Evolutionary conservation across 164 flowering plant genomes (phyloP).

Genomic region (Saururus chinensis): DNA sequence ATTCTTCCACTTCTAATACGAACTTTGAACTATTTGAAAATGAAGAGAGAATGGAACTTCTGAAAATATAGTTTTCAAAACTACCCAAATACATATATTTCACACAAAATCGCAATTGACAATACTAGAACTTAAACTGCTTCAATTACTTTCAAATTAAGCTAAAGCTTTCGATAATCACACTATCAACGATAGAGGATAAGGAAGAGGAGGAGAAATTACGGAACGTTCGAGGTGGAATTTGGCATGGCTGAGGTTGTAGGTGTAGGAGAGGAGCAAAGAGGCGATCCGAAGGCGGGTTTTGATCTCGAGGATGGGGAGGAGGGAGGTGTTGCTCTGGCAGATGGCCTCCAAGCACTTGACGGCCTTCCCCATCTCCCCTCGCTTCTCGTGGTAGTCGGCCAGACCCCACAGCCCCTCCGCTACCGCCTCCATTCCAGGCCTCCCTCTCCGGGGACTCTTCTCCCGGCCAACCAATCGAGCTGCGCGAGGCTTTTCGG

Average conservation of each 20-base stretch:
- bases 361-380: conserved; percentile 56
- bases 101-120: too few species aligned
- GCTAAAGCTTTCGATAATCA: too few species aligned
- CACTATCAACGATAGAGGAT: neutral
- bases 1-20: too few species aligned
- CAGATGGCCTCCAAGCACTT: conserved; percentile 91
- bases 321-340: conserved; percentile 61
- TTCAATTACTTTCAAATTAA: too few species aligned
- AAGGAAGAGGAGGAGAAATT: neutral
- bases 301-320: conserved; percentile 82
- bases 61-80: too few species aligned
- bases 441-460: neutral
- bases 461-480: neutral
- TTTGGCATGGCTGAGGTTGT: conserved; percentile 78
- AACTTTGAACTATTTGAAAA: too few species aligned
- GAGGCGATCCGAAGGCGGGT: conserved; percentile 75
- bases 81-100: too few species aligned
- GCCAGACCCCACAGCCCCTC: conserved; percentile 93
- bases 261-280: conserved; percentile 55
- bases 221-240: conserved; percentile 77
- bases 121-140: too few species aligned
- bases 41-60: too few species aligned
- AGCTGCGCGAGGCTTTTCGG: too few species aligned
- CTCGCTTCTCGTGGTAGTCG: conserved; percentile 54
- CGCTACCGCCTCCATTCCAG: conserved; percentile 70